Base-by-base conservation (phyloP, 2,329 filamentous ascomycete species). In the Colletotrichum sp. region DNA sequence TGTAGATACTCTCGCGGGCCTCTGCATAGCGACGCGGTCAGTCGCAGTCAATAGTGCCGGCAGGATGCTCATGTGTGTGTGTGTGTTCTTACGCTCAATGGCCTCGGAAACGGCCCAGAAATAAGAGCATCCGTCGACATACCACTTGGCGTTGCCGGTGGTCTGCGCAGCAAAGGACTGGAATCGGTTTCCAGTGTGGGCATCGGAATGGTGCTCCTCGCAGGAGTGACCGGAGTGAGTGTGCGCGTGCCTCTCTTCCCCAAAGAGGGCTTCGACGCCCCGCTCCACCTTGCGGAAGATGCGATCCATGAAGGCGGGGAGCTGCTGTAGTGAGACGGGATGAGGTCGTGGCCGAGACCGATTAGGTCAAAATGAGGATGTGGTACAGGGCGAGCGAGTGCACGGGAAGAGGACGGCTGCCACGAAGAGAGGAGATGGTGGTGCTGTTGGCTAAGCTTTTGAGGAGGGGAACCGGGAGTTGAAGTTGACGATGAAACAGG, bases 51-150 rank as follows among this genome's bases (percentile, higher is more conserved):
- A 26, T 39, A 39, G 28, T 24, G 26, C 21, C 30, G 60, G 39
- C 34, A 57, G 44, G 62, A 26, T 34, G 36, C 26, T 15, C 26
- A 21, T 39, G 36, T 39, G 15, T 36, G 34, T 34, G 34, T 36
- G 34, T 36, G 34, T 36, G 34, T 36, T 30, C 83, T 82, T 81
- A 90, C 90, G 83, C 85, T 97, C 94, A 67, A 98, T 86, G 3
- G 96, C 95, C 78, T 93, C 88, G 32, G 93, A 95, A 2, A 98
- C 94, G 16, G 96, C 95, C 89, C 93, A 96, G 87, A 98, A 96
- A 83, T 98, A 97, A 10, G 92, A 92, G 82, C 93, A 95, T 8
- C 94, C 95, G 82, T 97, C 95, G 21, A 97, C 94, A 84, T 94
- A 96, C 95, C 95, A 98, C 88, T 98, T 98, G 77, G 91, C 92